phyloP scores from a whole-genome alignment of 1,284 basidiomycete species.

The Cryptococcus neoformans region DNA sequence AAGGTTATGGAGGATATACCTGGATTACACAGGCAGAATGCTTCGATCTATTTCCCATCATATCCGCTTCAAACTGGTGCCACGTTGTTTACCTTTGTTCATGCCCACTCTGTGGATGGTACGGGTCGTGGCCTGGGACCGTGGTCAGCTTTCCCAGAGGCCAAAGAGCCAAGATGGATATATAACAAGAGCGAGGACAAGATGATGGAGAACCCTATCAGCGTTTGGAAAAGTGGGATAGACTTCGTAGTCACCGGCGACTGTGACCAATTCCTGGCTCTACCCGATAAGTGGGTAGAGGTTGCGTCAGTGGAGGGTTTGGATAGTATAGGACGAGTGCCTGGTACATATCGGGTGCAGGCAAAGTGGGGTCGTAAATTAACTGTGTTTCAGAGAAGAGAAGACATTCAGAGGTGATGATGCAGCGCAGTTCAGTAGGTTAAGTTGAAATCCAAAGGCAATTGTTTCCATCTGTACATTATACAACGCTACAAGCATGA shows the following conservation, averaged over 20 bases:
- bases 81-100: conserved; percentile 76
- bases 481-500: conserved; percentile 1
- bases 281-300: conserved; percentile 17
- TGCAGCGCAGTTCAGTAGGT: neutral
- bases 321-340: conserved; percentile 9
- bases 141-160: conserved; percentile 9
- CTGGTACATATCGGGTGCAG: conserved; percentile 9
- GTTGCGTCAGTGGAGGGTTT: conserved; percentile 22
- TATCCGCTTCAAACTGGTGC: conserved; percentile 72
- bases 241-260: conserved; percentile 39
- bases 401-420: neutral
- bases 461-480: neutral
- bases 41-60: conserved; percentile 38
- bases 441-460: neutral
- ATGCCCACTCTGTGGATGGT: conserved; percentile 31
- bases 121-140: conserved; percentile 50
- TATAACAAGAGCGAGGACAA: conserved; percentile 78
- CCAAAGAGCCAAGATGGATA: conserved; percentile 53
- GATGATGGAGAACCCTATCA: conserved; percentile 39
- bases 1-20: conserved; percentile 57
- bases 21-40: neutral
- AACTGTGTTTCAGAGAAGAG: conserved; percentile 1
- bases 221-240: conserved; percentile 26
- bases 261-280: conserved; percentile 13
- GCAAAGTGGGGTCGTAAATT: conserved; percentile 16